Conservation (phyloP, 2,329 filamentous ascomycete species). For the Dendrostoma leiphaemia region DNA sequence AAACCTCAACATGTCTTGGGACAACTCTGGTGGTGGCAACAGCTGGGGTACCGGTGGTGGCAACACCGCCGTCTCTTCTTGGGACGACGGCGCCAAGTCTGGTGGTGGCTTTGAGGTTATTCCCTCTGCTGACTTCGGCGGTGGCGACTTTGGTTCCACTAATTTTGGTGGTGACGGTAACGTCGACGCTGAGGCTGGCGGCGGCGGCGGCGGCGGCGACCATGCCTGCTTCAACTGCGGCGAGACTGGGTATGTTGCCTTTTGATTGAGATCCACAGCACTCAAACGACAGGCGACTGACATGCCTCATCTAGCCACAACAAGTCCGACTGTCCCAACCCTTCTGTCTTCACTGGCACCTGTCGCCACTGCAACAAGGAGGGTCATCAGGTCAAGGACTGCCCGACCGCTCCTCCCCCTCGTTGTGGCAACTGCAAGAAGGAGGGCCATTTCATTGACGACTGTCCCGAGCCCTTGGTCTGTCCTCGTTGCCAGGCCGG, state of each 20-base stretch:
- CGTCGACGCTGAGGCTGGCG: conserved; percentile 19
- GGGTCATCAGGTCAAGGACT: conserved; percentile 54
- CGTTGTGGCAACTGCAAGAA: conserved; percentile 43
- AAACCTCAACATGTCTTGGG: conserved; percentile 7
- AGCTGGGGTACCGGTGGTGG: neutral
- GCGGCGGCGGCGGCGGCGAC: conserved; percentile 27
- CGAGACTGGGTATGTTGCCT: conserved; percentile 41
- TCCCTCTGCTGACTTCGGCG: neutral
- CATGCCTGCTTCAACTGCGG: conserved; percentile 61
- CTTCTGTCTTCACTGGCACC: conserved; percentile 35
- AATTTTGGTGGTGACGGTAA: conserved; percentile 1
- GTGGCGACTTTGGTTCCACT: neutral
- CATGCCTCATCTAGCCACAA: conserved; percentile 45
- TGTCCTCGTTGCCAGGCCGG: conserved; percentile 44
- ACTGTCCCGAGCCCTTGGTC: conserved; percentile 54
- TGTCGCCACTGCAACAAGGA: conserved; percentile 43
- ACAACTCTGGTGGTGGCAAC: neutral
- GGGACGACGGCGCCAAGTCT: neutral
- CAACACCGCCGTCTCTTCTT: neutral
- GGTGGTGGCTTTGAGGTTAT: neutral
- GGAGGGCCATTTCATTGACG: conserved; percentile 53
- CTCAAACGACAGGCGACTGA: neutral
- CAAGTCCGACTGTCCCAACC: conserved; percentile 61
- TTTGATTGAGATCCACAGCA: conserved; percentile 1
- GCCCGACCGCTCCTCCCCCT: conserved; percentile 36